Evolutionary conservation across 257 asterid genomes (phyloP), one percentile per base, ranked within the genome.

Genomic region (Mitragyna speciosa): DNA sequence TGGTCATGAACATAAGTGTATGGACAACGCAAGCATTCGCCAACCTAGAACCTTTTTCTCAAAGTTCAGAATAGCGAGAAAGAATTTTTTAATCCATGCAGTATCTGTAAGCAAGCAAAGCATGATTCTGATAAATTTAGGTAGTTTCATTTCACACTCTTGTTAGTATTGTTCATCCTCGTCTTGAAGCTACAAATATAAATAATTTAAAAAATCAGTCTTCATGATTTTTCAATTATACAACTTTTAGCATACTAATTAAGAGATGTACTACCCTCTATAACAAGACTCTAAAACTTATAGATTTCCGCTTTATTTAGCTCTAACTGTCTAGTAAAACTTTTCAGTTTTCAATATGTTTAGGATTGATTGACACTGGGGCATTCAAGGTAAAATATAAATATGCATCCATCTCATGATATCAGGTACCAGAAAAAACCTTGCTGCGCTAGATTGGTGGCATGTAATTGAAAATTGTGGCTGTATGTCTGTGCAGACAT

Each of bases 391-490:
- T 28, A 47, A 12, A 71, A 4, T 15, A 33, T 43, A 45, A 0
- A 4, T 45, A 58, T 41, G 1, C 45, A 8, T 41, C 14, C 30
- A 26, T 64, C 10, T 65, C 1, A 15, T 30, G 11, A 12, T 28
- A 65, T 65, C 24, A 30, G 70, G 43, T 65, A 65, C 24, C 43
- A 3, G 43, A 30, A 65, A 30, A 65, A 65, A 12, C n/a, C 63
- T 47, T 39, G 56, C 79, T 45, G 31, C 26, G 22, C 72, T 61
- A 20, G 24, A 45, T 12, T 43, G 24, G 49, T 22, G 31, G 10
- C 31, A 66, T 41, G 43, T 61, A 28, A 76, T 65, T 65, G 65
- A 48, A 76, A 28, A 73, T 76, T 65, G 80, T 63, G 39, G 24
- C 22, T 26, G 43, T 77, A 19, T 76, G 47, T 64, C 43, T 65